Base-by-base conservation (phyloP, 495 filamentous ascomycete genomes). In the Sporormia fimetaria region DNA sequence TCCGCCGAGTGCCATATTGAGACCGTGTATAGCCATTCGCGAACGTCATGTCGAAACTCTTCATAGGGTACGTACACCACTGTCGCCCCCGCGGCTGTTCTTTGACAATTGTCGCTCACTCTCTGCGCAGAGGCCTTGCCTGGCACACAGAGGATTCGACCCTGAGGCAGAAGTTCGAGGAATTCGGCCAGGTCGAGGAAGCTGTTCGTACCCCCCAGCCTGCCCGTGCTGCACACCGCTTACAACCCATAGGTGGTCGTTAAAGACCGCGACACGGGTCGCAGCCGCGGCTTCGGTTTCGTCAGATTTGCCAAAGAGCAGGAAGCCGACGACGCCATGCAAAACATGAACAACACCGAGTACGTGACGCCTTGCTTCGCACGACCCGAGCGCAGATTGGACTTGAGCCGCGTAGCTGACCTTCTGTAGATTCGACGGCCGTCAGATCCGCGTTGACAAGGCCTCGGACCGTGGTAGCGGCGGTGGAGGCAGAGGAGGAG, bases 241-340 rank as follows among this genome's bases (percentile, higher is more conserved):
- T n/a, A n/a, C n/a, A n/a, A 2, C 9, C 20, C 46, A 18, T 47
- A 98, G 90, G 80, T 94, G 48, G 88, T 99, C 42, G 86, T 96
- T 54, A 96, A 94, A 68, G 90, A 99, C 60, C 87, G 85, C 51
- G 87, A 95, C 57, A 95, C 90, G 47, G 76, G 82, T 42, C 85
- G 92, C 59, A 94, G 86, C 67, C 85, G 90, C 60, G 90, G 90
- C 25, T 99, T 96, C 59, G 90, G 90, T 17, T 99, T 99, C 60
- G 87, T 99, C 32, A 79, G 85, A 47, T 99, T 86, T 64, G 60
- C 71, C 27, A 75, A 70, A 40, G 85, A 94, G 14, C 59, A 71
- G n/a, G 84, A 94, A 50, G 90, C 92, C 23, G 76, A 90, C 42
- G 64, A 67, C 30, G 90, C 90, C 21, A 90, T 92, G 58, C 53